phyloP scores from a whole-genome alignment of 192 early-diverging fungal species.

The Coemansia sp. region DNA sequence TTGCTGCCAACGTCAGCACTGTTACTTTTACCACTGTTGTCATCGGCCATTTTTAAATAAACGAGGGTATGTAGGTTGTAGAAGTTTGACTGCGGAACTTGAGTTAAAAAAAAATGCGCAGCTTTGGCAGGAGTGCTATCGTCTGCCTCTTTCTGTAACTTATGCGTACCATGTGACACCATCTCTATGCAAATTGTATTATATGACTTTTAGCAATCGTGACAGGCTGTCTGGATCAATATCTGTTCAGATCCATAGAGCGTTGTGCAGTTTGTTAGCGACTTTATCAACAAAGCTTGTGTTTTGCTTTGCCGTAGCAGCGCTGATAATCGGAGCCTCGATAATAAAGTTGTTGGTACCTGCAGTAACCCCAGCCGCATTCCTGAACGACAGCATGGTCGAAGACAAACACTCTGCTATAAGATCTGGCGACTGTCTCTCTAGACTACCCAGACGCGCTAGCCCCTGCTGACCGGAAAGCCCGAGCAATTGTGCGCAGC shows the following conservation, averaged over 20 bases:
- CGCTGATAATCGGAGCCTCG: constrained; percentile 47
- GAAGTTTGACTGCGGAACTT: neutral
- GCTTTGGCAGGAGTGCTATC: neutral
- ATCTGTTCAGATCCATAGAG: constrained; percentile 19
- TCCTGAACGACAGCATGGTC: constrained; percentile 26
- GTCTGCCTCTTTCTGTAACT: neutral
- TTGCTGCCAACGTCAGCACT: neutral
- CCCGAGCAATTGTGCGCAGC: neutral
- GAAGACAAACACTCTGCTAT: constrained; percentile 48
- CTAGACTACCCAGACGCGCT: constrained; percentile 29
- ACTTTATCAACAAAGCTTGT: constrained; percentile 35
- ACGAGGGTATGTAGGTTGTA: neutral
- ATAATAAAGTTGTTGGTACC: constrained; percentile 31
- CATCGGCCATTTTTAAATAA: neutral
- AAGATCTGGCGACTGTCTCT: constrained; percentile 33
- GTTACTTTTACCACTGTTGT: neutral
- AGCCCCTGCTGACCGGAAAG: constrained; percentile 4
- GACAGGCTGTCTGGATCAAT: neutral
- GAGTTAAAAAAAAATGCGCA: neutral
- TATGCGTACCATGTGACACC: neutral
- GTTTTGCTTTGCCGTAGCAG: constrained; percentile 29
- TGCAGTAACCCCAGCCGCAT: constrained; percentile 1
- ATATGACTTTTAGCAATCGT: neutral
- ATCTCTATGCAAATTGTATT: no score
- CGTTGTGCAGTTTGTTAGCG: constrained; percentile 26